Percentiles rank a stretch among this genome's conserved stretches.
These are phyloP conservation scores for Pseudotsuga menziesii DNA, from an alignment of 75 land plant species.

Conservation along the genomic window DNA sequence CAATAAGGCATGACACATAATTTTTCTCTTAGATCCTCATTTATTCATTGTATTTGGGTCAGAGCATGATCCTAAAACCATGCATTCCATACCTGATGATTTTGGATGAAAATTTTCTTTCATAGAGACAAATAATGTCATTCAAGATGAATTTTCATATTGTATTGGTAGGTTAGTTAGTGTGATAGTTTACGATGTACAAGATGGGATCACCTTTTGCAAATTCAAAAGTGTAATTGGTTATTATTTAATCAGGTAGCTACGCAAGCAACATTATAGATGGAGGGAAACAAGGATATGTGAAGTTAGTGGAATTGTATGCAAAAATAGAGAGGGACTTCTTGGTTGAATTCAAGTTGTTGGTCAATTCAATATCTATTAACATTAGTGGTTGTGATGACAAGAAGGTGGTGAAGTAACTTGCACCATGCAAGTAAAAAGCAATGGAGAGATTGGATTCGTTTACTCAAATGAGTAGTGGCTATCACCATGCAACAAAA, in stretches of 20 bases:
- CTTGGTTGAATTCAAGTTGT: constrained; percentile 13
- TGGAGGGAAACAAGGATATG: constrained; percentile 15
- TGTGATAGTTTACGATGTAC: constrained; percentile 36
- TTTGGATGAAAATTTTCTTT: constrained; percentile 39
- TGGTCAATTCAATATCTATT: background rate
- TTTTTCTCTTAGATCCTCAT: constrained; percentile 21
- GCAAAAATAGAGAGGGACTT: constrained; percentile 17
- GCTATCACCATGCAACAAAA: too few relatives aligned
- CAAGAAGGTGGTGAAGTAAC: constrained; percentile 12
- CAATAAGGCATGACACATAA: constrained; percentile 8
- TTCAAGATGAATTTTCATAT: constrained; percentile 45
- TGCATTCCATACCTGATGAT: constrained; percentile 23
- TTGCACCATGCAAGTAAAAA: background rate
- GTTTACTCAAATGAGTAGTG: too few relatives aligned
- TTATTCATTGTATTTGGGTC: constrained; percentile 40
- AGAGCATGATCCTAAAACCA: constrained; percentile 29
- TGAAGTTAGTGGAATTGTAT: constrained; percentile 36
- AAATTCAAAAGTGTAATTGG: constrained; percentile 11
- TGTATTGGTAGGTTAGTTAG: constrained; percentile 46
- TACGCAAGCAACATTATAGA: constrained; percentile 15
- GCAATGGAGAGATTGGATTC: too few relatives aligned
- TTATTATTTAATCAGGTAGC: constrained; percentile 30
- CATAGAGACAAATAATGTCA: constrained; percentile 24
- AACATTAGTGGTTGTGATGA: background rate
- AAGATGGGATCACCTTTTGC: constrained; percentile 16